Base-by-base conservation (phyloP, 164 flowering plant species). In the Aristolochia californica region DNA sequence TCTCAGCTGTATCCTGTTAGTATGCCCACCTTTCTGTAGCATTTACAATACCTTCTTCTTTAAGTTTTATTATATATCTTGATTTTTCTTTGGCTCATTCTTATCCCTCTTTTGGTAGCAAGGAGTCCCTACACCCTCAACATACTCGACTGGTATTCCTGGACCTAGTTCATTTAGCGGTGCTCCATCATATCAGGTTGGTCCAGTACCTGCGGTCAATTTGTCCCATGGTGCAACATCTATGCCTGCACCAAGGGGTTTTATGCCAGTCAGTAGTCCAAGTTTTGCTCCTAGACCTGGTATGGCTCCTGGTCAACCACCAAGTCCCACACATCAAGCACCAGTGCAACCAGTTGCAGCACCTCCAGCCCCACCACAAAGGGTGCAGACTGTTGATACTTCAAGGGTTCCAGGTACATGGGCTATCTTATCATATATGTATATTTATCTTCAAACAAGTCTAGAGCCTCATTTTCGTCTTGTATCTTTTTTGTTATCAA, bases 351-450 rank as follows among this genome's bases (percentile, higher is more conserved):
- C 83, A 58, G 68, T 75, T 25, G 59, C 61, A 8, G 40, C 79
- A 22, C 85, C 91, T 75, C 72, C 86, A 62, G 87, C 83, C 43
- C 90, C 99, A 13, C 95, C 99, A 54, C 91, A 95, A 14, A 89
- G 95, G 2, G 83, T 94, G 13, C 97, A 90, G 76, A 84, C 97
- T 5, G 99, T 61, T 59, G 95, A 94, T 74, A 85, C 97, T 30
- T 85, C 95, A 57, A 88, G 77, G 56, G 95, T 90, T 13, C 91
- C 99, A 58, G 93, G 99, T 94, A 81, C 40, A 5, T 9, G 61
- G 52, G 28, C 45, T 18, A 14, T 15, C 49, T 7, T 9, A 22
- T 52, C 10, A 50, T 15, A 30, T 48, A 5, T 26, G 30, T 30
- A 18, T 11, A 16, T 45, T 45, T 58, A 5, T 45, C 9, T 13